Evolutionary conservation across 2,329 filamentous ascomycete genomes (phyloP), one percentile per base, ranked within the genome.

Genomic region (Xylariaceae sp.): DNA sequence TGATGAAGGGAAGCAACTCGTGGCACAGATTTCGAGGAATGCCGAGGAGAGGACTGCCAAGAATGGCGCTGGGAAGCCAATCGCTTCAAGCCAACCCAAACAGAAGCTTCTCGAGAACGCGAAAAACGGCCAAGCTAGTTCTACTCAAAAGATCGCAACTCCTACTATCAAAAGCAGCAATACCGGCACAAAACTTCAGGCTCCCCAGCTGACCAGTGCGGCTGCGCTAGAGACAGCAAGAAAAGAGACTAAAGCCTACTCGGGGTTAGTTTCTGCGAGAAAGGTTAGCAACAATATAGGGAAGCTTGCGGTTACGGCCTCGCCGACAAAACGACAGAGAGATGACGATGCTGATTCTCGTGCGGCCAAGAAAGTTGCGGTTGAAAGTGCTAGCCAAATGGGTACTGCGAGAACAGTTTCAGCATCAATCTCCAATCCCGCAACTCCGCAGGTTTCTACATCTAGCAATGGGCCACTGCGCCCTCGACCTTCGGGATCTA

Each of bases 271-370:
- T 28, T 68, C 69, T 12, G 69, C 69, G 1, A 66, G 68, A 43
- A 72, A 71, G 34, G 43, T 65, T 14, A 61, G 56, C 19, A 67
- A 53, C 31, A 46, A 52, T 2, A 36, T 43, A 5, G 39, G 53
- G 3, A 69, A 71, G 34, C 23, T 49, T 14, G 60, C 56, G 5
- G 40, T 37, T n/a, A 45, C 16, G 1, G 45, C 43, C 17, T 60
- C 61, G 16, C 56, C 61, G 14, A 45, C 68, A 4, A 79, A 79
- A 61, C 70, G 76, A 26, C 65, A 68, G 6, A 69, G 75, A 23
- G 76, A 78, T 43, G 76, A 77, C 16, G 76, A 78, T 53, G 55
- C 58, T 2, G 75, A 77, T 36, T 53, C 65, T 2, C 74, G 76
- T 26, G 69, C 65, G 1, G 53, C 68, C 1, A 79, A 79, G 67